Evolutionary conservation across 1,139 yeast genomes (phyloP).

Genomic region (Debaryomyces fabryi): DNA sequence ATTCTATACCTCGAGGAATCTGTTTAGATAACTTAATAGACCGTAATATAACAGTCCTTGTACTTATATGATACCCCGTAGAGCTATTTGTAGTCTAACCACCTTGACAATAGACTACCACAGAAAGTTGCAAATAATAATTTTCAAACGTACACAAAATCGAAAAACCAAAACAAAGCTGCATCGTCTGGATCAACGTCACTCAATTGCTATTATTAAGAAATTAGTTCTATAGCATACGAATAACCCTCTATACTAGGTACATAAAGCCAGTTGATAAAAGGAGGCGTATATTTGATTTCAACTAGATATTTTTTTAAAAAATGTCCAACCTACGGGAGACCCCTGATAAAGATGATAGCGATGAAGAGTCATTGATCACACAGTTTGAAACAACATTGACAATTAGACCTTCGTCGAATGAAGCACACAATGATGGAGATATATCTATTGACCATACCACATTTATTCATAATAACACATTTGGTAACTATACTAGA

Average conservation of each 20-base stretch:
- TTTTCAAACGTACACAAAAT: constrained; percentile 5
- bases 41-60: background rate
- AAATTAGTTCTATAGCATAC: background rate
- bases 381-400: constrained; percentile 53
- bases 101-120: background rate
- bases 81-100: background rate
- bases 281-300: background rate
- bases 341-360: constrained; percentile 31
- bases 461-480: constrained; percentile 36
- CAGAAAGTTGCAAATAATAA: constrained; percentile 4
- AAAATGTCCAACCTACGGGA: constrained; percentile 20
- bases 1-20: background rate
- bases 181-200: constrained; percentile 6
- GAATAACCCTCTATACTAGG: background rate
- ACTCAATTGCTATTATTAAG: constrained; percentile 6
- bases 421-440: constrained; percentile 37
- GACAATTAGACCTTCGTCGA: constrained; percentile 44
- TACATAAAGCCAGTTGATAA: background rate
- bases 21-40: constrained; percentile 3
- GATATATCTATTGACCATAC: constrained; percentile 50
- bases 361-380: constrained; percentile 46
- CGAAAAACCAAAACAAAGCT: constrained; percentile 10
- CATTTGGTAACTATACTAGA: constrained; percentile 29
- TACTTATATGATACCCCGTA: background rate
- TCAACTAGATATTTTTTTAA: background rate